A percentile compares a stretch with the other conserved stretches of the same genome.
These are phyloP conservation scores for Apodospora peruviana DNA, from an alignment of 495 filamentous ascomycete genomes.

Conservation along the genomic window DNA sequence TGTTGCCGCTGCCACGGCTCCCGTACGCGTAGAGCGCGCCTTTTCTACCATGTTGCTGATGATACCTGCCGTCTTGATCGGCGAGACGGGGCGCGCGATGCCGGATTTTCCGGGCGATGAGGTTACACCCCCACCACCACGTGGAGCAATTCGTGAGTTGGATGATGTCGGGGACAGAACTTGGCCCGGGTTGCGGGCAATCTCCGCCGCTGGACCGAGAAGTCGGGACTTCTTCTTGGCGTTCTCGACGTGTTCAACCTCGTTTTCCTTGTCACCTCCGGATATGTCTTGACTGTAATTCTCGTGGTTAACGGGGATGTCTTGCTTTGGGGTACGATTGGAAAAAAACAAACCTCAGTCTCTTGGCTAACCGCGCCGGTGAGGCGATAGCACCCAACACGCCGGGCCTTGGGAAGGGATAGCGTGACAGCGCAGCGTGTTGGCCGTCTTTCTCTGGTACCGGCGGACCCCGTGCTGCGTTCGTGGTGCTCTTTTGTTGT, in stretches of 20 bases:
- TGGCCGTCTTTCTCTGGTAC: slow-evolving; percentile 30
- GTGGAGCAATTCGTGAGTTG: slow-evolving; percentile 63
- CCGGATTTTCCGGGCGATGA: slow-evolving; percentile 31
- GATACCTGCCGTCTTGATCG: slow-evolving; percentile 37
- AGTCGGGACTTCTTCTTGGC: slow-evolving; percentile 39
- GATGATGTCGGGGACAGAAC: slow-evolving; percentile 77
- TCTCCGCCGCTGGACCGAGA: slow-evolving; percentile 13
- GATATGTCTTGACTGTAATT: slow-evolving; percentile 55
- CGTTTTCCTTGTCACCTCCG: slow-evolving; percentile 76
- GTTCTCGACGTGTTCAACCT: slow-evolving; percentile 45
- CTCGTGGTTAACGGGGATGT: slow-evolving; percentile 1
- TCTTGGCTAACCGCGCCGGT: slow-evolving; percentile 45
- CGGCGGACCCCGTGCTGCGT: slow-evolving; percentile 13
- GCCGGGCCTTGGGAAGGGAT: slow-evolving; percentile 5
- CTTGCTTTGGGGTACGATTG: neutral
- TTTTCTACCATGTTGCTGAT: slow-evolving; percentile 59
- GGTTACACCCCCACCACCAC: slow-evolving; percentile 7
- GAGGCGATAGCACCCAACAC: slow-evolving; percentile 1
- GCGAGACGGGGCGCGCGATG: slow-evolving; percentile 34
- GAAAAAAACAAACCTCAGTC: slow-evolving; percentile 51
- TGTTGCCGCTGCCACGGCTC: slow-evolving; percentile 14
- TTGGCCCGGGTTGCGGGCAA: slow-evolving; percentile 33
- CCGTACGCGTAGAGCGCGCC: slow-evolving; percentile 41
- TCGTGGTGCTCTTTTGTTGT: slow-evolving; percentile 13
- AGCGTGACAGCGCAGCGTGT: slow-evolving; percentile 1